These are phyloP conservation scores for Phytopythium oedochilum DNA, from an alignment of 352 stramenopile genomes.

Conservation along the genomic window DNA sequence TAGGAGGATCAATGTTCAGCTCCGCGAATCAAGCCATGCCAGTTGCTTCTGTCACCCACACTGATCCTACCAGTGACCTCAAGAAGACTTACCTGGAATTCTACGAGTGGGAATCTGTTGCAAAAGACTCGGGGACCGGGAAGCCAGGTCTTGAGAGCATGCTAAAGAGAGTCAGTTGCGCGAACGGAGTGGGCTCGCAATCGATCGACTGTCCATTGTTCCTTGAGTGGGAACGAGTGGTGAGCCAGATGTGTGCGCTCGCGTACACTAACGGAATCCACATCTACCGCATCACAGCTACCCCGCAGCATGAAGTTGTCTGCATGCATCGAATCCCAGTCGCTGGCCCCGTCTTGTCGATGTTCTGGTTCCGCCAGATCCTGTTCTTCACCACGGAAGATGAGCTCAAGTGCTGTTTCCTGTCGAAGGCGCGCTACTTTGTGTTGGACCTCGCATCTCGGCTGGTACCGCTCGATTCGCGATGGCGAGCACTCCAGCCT, in stretches of 20 bases:
- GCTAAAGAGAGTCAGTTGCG: constrained; percentile 19
- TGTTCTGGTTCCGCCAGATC: constrained; percentile 67
- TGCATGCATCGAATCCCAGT: constrained; percentile 58
- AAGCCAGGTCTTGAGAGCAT: constrained; percentile 8
- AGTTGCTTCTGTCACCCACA: constrained; percentile 4
- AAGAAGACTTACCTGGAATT: constrained; percentile 68
- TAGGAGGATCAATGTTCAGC: constrained; percentile 14
- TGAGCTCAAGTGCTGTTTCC: constrained; percentile 58
- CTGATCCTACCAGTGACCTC: constrained; percentile 28
- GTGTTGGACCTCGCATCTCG: constrained; percentile 52
- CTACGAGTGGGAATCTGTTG: constrained; percentile 47
- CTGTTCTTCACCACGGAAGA: constrained; percentile 59
- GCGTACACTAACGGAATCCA: constrained; percentile 42
- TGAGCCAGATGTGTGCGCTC: constrained; percentile 47
- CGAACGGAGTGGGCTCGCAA: neutral
- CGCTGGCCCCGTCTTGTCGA: constrained; percentile 26
- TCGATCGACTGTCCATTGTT: constrained; percentile 48
- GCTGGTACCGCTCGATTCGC: constrained; percentile 8
- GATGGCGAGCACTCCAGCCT: neutral
- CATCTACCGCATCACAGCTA: constrained; percentile 35
- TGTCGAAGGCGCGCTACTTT: constrained; percentile 57
- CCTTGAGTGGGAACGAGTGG: constrained; percentile 55
- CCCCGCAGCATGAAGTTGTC: constrained; percentile 18
- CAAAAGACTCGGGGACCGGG: neutral
- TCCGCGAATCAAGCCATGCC: constrained; percentile 11